These are phyloP conservation scores for Copromyces sp. DNA, from an alignment of 495 filamentous ascomycete genomes.

Conservation along the genomic window DNA sequence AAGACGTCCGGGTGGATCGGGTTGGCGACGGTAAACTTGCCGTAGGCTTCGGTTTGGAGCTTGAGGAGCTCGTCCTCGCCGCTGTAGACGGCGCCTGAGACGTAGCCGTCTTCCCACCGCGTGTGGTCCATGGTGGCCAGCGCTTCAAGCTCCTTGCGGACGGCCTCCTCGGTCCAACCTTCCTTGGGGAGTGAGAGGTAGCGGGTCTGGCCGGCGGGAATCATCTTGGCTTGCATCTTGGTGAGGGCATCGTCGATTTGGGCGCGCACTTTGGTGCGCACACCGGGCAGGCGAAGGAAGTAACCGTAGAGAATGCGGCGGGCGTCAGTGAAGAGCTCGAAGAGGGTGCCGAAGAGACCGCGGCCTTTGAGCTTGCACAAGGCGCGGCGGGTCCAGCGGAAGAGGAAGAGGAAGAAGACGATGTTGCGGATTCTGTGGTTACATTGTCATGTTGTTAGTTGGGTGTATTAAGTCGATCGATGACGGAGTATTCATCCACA, in stretches of 20 bases:
- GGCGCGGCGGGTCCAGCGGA: slow-evolving; percentile 74
- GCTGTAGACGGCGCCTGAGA: slow-evolving; percentile 94
- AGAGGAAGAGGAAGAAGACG: slow-evolving; percentile 79
- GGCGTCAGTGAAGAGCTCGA: slow-evolving; percentile 57
- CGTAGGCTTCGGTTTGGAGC: slow-evolving; percentile 85
- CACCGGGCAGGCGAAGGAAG: slow-evolving; percentile 77
- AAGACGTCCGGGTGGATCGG: slow-evolving; percentile 99
- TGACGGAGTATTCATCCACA: background rate
- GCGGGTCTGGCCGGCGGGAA: slow-evolving; percentile 61
- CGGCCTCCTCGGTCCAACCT: slow-evolving; percentile 70
- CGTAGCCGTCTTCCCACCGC: slow-evolving; percentile 89
- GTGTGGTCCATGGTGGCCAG: slow-evolving; percentile 84
- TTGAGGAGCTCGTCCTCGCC: slow-evolving; percentile 75
- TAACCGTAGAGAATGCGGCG: slow-evolving; percentile 69
- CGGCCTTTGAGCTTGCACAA: slow-evolving; percentile 80
- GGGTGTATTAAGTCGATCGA: background rate
- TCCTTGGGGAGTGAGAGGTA: slow-evolving; percentile 74
- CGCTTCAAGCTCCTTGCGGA: slow-evolving; percentile 69
- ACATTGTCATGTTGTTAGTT: slow-evolving; percentile 6
- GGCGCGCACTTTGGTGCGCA: slow-evolving; percentile 69
- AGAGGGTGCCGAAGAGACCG: slow-evolving; percentile 69
- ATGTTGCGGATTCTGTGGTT: slow-evolving; percentile 65
- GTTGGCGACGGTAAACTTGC: slow-evolving; percentile 89
- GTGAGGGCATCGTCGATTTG: slow-evolving; percentile 65
- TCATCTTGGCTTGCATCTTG: slow-evolving; percentile 73